Conservation (phyloP, 177 flowering plant genomes). For the Vitis hybrid region DNA sequence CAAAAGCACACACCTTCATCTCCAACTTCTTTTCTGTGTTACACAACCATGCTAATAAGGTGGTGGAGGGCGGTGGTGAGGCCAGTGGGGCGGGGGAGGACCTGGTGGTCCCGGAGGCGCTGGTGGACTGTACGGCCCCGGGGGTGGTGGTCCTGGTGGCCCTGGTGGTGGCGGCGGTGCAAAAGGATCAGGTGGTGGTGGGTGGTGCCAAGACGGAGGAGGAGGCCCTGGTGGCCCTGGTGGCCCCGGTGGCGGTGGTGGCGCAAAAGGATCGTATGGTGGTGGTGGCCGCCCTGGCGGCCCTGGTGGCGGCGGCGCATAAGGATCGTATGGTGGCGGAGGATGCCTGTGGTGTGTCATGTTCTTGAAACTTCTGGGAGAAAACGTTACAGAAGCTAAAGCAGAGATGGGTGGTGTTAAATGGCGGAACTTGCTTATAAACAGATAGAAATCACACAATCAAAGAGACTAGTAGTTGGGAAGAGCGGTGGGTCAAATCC, state of each 20-base stretch:
- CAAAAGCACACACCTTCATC: no score
- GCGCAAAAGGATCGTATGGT: conserved; percentile 9
- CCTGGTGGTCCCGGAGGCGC: conserved; percentile 5
- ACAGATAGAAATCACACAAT: no score
- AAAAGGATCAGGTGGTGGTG: conserved; percentile 19
- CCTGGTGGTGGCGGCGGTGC: conserved; percentile 17
- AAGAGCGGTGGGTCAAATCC: no score
- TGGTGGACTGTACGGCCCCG: not conserved
- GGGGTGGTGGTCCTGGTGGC: conserved; percentile 6
- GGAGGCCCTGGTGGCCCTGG: conserved; percentile 11
- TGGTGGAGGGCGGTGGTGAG: conserved; percentile 12
- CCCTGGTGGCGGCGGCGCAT: not conserved
- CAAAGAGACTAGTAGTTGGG: no score
- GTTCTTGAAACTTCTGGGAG: not conserved
- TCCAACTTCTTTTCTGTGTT: not conserved
- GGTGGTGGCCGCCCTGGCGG: conserved; percentile 11
- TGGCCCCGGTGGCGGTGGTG: conserved; percentile 18
- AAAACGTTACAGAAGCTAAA: no score
- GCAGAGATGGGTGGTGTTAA: no score
- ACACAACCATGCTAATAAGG: not conserved
- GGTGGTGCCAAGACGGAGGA: conserved; percentile 16
- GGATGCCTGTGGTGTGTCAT: conserved; percentile 14
- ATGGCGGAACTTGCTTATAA: no score
- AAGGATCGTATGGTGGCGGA: conserved; percentile 6
- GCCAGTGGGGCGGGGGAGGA: conserved; percentile 10